These are phyloP conservation scores for Acer campestre DNA, from an alignment of 345 rosid species.

Conservation along the genomic window DNA sequence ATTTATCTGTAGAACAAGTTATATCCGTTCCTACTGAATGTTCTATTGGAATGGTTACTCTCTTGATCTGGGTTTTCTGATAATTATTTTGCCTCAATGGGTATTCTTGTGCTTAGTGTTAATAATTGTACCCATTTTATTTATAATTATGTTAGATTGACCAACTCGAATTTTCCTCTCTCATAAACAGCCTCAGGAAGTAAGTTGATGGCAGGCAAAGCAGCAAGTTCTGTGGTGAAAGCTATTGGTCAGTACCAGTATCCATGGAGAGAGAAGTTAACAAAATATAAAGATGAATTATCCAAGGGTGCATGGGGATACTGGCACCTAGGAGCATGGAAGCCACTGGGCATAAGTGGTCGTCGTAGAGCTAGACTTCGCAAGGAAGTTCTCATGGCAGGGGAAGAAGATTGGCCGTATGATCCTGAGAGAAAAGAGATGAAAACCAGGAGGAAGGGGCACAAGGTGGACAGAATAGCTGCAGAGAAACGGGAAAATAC, in stretches of 20 bases:
- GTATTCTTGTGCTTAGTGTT: background rate
- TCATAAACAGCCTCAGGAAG: background rate
- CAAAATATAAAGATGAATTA: slow-evolving; percentile 69
- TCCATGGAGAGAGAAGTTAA: slow-evolving; percentile 82
- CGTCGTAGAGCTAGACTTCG: slow-evolving; percentile 84
- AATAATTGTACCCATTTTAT: background rate
- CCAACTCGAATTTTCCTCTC: background rate
- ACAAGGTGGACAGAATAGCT: slow-evolving; percentile 73
- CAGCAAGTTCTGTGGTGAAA: slow-evolving; percentile 59
- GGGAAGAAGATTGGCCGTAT: slow-evolving; percentile 74
- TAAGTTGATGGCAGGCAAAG: slow-evolving; percentile 69
- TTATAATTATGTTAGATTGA: background rate
- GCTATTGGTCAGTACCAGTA: slow-evolving; percentile 58
- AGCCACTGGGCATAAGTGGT: slow-evolving; percentile 80
- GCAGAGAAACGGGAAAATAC: slow-evolving; percentile 89
- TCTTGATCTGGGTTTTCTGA: background rate
- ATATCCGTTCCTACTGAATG: background rate
- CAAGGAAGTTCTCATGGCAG: slow-evolving; percentile 73
- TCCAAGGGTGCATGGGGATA: slow-evolving; percentile 90
- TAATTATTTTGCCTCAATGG: background rate
- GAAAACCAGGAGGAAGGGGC: slow-evolving; percentile 84
- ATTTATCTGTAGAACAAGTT: too few species aligned
- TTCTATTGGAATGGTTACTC: background rate
- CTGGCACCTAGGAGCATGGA: slow-evolving; percentile 94
- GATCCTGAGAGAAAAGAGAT: slow-evolving; percentile 91